Evolutionary conservation across 2,329 filamentous ascomycete genomes (phyloP).

Genomic region (Venturia nashicola): DNA sequence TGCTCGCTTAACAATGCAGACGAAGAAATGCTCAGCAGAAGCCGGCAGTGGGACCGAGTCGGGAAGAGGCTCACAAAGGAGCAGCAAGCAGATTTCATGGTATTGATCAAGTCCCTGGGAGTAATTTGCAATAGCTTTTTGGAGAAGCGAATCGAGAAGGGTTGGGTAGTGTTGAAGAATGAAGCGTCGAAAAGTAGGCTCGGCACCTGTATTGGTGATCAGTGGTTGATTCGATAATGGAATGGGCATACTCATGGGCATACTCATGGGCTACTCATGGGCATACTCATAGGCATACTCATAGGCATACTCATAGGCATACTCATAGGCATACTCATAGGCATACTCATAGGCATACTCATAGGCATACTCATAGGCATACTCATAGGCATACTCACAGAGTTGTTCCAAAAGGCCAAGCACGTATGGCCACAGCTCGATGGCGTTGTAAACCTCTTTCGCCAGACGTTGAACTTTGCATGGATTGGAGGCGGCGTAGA

Average conservation of each 20-base stretch:
- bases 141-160: slow-evolving; percentile 4
- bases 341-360: background rate
- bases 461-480: slow-evolving; percentile 2
- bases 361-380: background rate
- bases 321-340: background rate
- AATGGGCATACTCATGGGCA: background rate
- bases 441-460: background rate
- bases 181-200: background rate
- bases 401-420: background rate
- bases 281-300: background rate
- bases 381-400: background rate
- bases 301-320: background rate
- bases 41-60: background rate
- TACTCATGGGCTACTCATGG: no score
- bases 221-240: background rate
- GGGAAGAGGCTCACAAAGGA: slow-evolving; percentile 4
- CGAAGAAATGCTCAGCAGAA: slow-evolving; percentile 5
- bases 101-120: background rate
- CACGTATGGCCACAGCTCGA: slow-evolving; percentile 1
- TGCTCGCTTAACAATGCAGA: background rate
- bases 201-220: background rate
- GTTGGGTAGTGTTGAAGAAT: background rate
- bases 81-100: background rate
- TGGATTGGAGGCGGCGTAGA: slow-evolving; percentile 2
- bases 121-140: background rate